Evolutionary conservation across 2,329 filamentous ascomycete genomes (phyloP).

Genomic region (Clonostachys solani): DNA sequence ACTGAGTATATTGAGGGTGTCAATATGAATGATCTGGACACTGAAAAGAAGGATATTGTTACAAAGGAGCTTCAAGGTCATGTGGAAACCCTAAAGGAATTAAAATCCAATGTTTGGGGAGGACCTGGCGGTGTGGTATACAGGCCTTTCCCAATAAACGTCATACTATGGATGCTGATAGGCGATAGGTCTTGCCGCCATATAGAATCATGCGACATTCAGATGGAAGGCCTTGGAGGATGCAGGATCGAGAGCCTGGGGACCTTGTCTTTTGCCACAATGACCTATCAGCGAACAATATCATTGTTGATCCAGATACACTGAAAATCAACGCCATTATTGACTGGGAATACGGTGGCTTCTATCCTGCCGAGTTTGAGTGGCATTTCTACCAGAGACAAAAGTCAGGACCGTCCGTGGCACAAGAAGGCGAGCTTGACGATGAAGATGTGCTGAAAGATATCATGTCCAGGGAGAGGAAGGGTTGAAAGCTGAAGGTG

Average conservation of each 20-base stretch:
- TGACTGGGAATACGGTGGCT: slow-evolving; percentile 32
- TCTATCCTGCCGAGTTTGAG: slow-evolving; percentile 21
- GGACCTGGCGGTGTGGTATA: no score
- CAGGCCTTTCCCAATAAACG: no score
- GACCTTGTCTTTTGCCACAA: slow-evolving; percentile 14
- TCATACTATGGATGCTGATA: neutral
- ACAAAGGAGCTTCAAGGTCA: slow-evolving; percentile 16
- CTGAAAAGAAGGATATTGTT: slow-evolving; percentile 8
- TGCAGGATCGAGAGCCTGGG: neutral
- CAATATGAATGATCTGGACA: slow-evolving; percentile 15
- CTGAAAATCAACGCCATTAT: slow-evolving; percentile 26
- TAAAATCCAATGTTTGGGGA: slow-evolving; percentile 12
- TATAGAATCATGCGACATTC: neutral
- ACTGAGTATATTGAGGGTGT: slow-evolving; percentile 21
- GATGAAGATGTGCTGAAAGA: slow-evolving; percentile 1
- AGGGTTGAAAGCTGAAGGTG: no score
- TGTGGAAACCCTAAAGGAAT: slow-evolving; percentile 13
- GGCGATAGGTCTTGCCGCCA: neutral
- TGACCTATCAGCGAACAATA: slow-evolving; percentile 10
- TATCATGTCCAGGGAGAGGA: neutral
- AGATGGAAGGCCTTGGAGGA: neutral
- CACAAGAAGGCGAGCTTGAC: slow-evolving; percentile 6
- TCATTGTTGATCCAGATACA: slow-evolving; percentile 16
- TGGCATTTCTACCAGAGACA: slow-evolving; percentile 10
- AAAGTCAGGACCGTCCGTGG: slow-evolving; percentile 8